Conservation (phyloP, 139 green algal genomes). For the Choricystis sp. region DNA sequence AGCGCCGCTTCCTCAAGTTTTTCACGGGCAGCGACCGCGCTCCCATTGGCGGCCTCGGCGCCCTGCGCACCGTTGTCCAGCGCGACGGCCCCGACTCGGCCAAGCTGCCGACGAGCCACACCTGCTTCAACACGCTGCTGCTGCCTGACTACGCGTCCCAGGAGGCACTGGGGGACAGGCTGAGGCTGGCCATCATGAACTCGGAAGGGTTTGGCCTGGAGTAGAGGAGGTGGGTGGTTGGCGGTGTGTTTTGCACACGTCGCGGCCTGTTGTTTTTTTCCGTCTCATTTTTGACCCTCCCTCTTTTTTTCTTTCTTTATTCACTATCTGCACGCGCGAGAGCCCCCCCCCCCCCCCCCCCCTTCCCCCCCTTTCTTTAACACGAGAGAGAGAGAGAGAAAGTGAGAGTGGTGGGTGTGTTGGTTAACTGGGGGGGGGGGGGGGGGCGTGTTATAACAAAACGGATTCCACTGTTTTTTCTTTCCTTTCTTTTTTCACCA, state of each 20-base stretch:
- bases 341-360: no score
- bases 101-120: conserved; percentile 67
- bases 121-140: conserved; percentile 89
- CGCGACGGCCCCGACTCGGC: conserved; percentile 48
- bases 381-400: no score
- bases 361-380: no score
- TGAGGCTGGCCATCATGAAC: conserved; percentile 78
- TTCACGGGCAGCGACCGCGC: conserved; percentile 67
- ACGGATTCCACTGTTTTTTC: no score
- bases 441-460: no score
- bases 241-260: no score
- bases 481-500: neutral
- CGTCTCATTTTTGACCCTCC: no score
- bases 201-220: conserved; percentile 79
- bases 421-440: no score
- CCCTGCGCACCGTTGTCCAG: conserved; percentile 61
- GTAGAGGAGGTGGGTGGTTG: conserved; percentile 18
- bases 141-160: conserved; percentile 64
- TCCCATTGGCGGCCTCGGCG: conserved; percentile 76
- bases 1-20: conserved; percentile 79
- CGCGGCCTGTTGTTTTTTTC: no score
- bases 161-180: conserved; percentile 44
- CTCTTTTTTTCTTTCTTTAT: no score
- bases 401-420: no score
- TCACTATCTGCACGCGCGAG: no score